Base-by-base conservation (phyloP, 495 filamentous ascomycete species). In the Neurospora cerealis region DNA sequence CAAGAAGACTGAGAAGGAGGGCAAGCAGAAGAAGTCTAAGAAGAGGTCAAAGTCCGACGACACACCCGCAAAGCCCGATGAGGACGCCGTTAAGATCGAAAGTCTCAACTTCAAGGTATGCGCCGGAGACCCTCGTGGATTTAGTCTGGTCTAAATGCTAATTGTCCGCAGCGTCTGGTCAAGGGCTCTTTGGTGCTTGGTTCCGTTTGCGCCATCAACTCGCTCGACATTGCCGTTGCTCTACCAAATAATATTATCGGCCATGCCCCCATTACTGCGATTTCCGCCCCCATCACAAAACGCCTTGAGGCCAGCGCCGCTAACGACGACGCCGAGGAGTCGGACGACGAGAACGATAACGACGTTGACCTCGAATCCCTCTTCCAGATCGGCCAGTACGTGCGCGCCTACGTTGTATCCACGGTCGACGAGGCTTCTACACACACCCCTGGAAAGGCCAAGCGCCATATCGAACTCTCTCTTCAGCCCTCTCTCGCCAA, bases 181-280 rank as follows among this genome's bases (percentile, higher is more conserved):
- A 89, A 91, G 73, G 96, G 96, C 69, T 92, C 93, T 40, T 82
- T 98, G 77, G 89, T 98, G 1, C 88, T 99, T 66, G 95, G 94
- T 42, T 93, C 95, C 77, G 85, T 99, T 48, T 89, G 90, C 42
- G 91, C 91, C 77, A 93, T 99, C 80, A 94, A 91, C 75, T 80
- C 87, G 54, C 86, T 92, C 73, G 91, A 97, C 79, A 83, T 99
- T 74, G 87, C 89, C 32, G 82, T 99, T 73, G 90, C 93, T 24
- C 83, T 98, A 32, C 94, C 96, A 17, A 99, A 98, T 80, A 97
- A 96, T 78, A 88, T 98, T 15, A 91, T 89, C 70, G 96, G 96
- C 48, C 96, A 93, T 81, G 89, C 97, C 9, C 89, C 96, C 62
- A 88, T 99, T 54, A 97, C 95, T n/a, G 89, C 92, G 15, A 89